A percentile compares a stretch with the other conserved stretches of the same genome.
phyloP scores from a whole-genome alignment of 352 stramenopile genomes.

The Globisporangium nunn region DNA sequence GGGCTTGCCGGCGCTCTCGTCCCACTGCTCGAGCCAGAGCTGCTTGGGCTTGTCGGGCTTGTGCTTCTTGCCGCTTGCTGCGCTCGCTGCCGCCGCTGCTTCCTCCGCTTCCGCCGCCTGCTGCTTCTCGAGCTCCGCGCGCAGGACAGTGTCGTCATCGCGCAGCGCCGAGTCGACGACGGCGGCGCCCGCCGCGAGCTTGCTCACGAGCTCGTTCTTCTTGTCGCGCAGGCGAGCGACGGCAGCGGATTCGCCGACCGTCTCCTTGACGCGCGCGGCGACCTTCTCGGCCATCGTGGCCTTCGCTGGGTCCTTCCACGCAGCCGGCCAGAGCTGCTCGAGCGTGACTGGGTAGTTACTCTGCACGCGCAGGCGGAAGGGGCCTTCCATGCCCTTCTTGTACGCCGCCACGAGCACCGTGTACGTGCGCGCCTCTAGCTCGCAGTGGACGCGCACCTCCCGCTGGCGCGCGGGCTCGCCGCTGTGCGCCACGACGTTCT shows the following conservation, averaged over 20 bases:
- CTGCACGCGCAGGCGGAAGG: constrained; percentile 81
- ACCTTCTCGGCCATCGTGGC: constrained; percentile 51
- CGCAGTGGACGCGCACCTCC: constrained; percentile 73
- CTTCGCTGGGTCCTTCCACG: constrained; percentile 53
- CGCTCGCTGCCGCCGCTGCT: constrained; percentile 6
- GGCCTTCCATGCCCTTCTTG: constrained; percentile 84
- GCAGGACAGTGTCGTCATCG: constrained; percentile 52
- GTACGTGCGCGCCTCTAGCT: constrained; percentile 76
- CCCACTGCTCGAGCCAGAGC: constrained; percentile 75
- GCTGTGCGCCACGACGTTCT: constrained; percentile 76
- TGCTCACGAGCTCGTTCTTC: constrained; percentile 60
- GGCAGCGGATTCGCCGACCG: constrained; percentile 46
- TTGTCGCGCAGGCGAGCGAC: constrained; percentile 56
- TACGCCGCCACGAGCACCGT: constrained; percentile 86
- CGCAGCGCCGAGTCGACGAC: constrained; percentile 63
- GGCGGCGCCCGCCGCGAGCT: constrained; percentile 53
- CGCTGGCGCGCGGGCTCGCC: constrained; percentile 62
- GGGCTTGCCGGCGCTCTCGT: constrained; percentile 60
- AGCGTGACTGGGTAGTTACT: constrained; percentile 81
- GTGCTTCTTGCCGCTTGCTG: constrained; percentile 20
- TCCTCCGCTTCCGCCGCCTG: constrained; percentile 18
- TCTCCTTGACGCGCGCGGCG: constrained; percentile 55
- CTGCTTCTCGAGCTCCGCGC: constrained; percentile 55
- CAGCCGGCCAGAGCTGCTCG: constrained; percentile 72
- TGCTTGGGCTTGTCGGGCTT: constrained; percentile 11